Base-by-base conservation (phyloP, 2,329 filamentous ascomycete species). In the Cryphonectria radicalis region DNA sequence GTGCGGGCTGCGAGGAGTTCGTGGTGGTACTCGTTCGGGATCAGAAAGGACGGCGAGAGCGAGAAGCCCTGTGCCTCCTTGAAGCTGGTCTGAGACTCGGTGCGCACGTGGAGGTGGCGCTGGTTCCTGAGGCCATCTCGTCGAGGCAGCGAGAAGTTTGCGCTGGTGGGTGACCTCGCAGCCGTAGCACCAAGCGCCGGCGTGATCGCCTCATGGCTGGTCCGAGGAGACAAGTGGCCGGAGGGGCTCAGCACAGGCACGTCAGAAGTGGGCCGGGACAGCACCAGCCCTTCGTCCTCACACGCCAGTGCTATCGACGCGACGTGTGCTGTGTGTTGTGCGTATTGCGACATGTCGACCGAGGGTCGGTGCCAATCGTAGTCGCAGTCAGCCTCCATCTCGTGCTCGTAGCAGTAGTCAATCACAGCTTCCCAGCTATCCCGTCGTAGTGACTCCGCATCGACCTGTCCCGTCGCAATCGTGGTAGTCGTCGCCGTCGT, bases 351-450 rank as follows among this genome's bases (percentile, higher is more conserved):
- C 57, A 82, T 72, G 64, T 90, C 88, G 67, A 87, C 75, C 0
- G 88, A 90, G 3, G 84, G 81, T 22, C 87, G 85, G 71, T 90
- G 88, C 89, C 89, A 91, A 62, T 89, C 86, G 75, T 90, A 91
- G 73, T 91, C 86, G 76, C 88, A 91, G 78, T 91, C 84, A 10
- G 89, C 90, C 77, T 92, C 90, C 17, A 86, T 89, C 74, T 89
- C 90, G 75, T 92, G 88, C 74, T 91, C 89, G 76, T 92, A 92
- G 77, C 88, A 91, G 78, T 91, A 92, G 77, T 92, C 90, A 73
- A 92, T 91, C 73, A 89, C 89, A 67, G 91, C 89, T 76, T 92
- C 90, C 90, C 90, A 92, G 74, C 82, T 90, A 75, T 86, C 84
- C 10, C 80, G 80, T 32, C 78, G 75, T n/a, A 80, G 73, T 4